A percentile compares a stretch with the other conserved stretches of the same genome.
These are phyloP conservation scores for Rhodotorula sp. DNA, from an alignment of 1,284 basidiomycete species.

Conservation along the genomic window DNA sequence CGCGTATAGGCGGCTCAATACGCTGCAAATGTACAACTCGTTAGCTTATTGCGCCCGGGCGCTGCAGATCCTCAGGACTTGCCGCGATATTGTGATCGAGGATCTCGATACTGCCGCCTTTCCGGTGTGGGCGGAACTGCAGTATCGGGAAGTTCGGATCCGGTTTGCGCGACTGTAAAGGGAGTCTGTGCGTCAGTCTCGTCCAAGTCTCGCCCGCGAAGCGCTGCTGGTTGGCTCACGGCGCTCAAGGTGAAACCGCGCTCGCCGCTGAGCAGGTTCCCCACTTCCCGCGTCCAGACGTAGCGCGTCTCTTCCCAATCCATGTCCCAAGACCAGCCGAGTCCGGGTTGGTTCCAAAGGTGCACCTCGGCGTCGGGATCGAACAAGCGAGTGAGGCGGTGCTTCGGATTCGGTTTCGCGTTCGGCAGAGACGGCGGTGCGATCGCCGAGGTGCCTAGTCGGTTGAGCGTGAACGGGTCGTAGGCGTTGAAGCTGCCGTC, in stretches of 20 bases:
- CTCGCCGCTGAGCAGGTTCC: conserved; percentile 11
- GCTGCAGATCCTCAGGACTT: not conserved
- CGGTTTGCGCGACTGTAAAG: conserved; percentile 17
- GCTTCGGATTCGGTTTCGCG: conserved; percentile 9
- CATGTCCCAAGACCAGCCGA: conserved; percentile 32
- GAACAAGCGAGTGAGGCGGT: conserved; percentile 13
- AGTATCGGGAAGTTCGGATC: conserved; percentile 32
- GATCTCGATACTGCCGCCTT: conserved; percentile 24
- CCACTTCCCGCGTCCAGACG: conserved; percentile 18
- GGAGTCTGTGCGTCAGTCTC: not conserved
- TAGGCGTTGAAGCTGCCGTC: not conserved
- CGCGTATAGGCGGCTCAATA: conserved; percentile 25
- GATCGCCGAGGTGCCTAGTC: not conserved
- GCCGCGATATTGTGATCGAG: conserved; percentile 34
- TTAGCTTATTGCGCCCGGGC: not conserved
- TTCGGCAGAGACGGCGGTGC: conserved; percentile 19
- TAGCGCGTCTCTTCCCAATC: conserved; percentile 25
- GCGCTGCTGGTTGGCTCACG: conserved; percentile 1
- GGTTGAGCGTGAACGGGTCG: conserved; percentile 12
- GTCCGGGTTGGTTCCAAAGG: not conserved
- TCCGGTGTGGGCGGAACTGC: conserved; percentile 13
- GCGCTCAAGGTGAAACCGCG: conserved; percentile 22
- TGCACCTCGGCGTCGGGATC: conserved; percentile 7
- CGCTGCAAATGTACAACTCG: conserved; percentile 3
- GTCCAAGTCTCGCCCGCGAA: too few relatives aligned